Conservation (phyloP, 1,284 basidiomycete species). For the Earliella scabrosa region DNA sequence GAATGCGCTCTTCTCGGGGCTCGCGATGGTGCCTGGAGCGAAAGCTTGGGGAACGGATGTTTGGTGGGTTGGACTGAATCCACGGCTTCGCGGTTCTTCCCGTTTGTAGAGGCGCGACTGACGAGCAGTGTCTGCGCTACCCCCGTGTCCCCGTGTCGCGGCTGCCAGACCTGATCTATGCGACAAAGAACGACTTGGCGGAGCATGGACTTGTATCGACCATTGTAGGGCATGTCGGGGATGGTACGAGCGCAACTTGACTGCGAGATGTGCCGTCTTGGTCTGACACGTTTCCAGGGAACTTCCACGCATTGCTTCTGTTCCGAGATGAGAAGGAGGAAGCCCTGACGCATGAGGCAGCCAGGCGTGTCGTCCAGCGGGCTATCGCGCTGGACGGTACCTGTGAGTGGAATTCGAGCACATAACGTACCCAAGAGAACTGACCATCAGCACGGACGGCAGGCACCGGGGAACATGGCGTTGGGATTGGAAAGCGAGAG, state of each 20-base stretch:
- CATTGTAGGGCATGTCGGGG: slow-evolving; percentile 10
- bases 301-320: slow-evolving; percentile 61
- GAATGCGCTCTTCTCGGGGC: slow-evolving; percentile 75
- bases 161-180: slow-evolving; percentile 1
- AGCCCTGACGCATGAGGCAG: slow-evolving; percentile 51
- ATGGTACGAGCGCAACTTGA: neutral
- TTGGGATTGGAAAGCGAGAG: slow-evolving; percentile 84
- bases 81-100: too few relatives aligned
- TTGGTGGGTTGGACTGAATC: slow-evolving; percentile 62
- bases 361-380: slow-evolving; percentile 70
- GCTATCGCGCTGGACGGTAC: slow-evolving; percentile 81
- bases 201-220: slow-evolving; percentile 6
- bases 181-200: slow-evolving; percentile 7
- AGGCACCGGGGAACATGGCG: slow-evolving; percentile 89
- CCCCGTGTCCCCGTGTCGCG: neutral
- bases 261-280: neutral
- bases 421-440: too few relatives aligned
- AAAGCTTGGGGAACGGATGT: slow-evolving; percentile 86
- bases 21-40: slow-evolving; percentile 66
- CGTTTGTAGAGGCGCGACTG: too few relatives aligned
- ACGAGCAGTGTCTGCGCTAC: too few relatives aligned
- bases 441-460: too few relatives aligned
- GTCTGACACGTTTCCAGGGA: slow-evolving; percentile 38
- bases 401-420: too few relatives aligned
- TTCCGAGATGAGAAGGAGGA: slow-evolving; percentile 69